Evolutionary conservation across 257 asterid species (phyloP).

Genomic region (Mentha longifolia): DNA sequence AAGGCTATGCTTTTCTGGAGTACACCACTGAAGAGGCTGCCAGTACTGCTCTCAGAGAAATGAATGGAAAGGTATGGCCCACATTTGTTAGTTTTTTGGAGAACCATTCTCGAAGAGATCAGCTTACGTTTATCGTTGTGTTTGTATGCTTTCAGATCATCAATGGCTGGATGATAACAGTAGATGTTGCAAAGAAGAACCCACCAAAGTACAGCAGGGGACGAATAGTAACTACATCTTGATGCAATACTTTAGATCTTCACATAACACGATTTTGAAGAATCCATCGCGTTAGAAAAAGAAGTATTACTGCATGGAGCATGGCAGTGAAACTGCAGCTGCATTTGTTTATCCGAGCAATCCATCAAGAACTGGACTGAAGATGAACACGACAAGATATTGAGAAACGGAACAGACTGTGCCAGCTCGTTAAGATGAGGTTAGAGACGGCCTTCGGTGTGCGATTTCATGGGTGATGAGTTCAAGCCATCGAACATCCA

Average conservation of each 20-base stretch:
- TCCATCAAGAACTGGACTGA: neutral
- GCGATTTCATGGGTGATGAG: neutral
- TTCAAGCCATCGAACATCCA: neutral
- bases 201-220: constrained; percentile 70
- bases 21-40: constrained; percentile 95
- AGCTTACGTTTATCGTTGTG: constrained; percentile 17
- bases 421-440: neutral
- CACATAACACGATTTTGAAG: neutral
- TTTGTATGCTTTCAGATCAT: constrained; percentile 62
- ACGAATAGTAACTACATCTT: constrained; percentile 46
- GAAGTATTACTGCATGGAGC: neutral
- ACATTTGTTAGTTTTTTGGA: constrained; percentile 16
- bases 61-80: constrained; percentile 84
- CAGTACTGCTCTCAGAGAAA: constrained; percentile 72
- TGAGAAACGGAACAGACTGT: neutral
- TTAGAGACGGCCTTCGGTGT: neutral
- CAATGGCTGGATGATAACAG: constrained; percentile 98
- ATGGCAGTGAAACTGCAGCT: neutral
- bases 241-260: constrained; percentile 27
- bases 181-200: constrained; percentile 77
- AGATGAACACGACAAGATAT: neutral
- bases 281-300: neutral
- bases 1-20: constrained; percentile 88
- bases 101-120: neutral
- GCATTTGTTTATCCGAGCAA: neutral